Conservation (phyloP, 148 eudicot species). For the Camellia lanceoleosa region DNA sequence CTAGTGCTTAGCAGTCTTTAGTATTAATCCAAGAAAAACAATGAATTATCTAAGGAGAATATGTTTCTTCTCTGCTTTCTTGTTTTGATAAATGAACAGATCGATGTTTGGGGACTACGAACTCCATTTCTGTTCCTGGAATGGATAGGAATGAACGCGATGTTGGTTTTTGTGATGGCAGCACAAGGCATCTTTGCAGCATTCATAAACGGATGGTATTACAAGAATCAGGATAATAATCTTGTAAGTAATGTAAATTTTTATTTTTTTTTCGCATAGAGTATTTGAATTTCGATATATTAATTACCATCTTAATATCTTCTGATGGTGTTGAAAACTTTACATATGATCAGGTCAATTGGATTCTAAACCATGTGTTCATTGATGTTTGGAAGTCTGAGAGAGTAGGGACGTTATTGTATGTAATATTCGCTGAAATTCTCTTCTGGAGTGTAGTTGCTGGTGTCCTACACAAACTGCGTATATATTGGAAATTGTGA, state of each 20-base stretch:
- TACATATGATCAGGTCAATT: constrained; percentile 35
- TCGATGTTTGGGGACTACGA: constrained; percentile 49
- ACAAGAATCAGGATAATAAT: constrained; percentile 27
- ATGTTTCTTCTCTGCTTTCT: background rate
- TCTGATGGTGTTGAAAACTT: background rate
- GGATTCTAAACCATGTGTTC: constrained; percentile 48
- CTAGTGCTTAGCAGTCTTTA: background rate
- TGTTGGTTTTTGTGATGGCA: constrained; percentile 53
- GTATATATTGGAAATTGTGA: constrained; percentile 53
- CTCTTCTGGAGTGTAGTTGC: constrained; percentile 47
- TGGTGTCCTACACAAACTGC: constrained; percentile 43
- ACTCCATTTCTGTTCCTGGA: constrained; percentile 46
- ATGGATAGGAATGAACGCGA: constrained; percentile 61
- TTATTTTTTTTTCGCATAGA: background rate
- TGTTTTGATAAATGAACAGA: constrained; percentile 25
- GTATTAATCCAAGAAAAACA: background rate
- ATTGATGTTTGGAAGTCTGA: constrained; percentile 44
- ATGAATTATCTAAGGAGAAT: background rate
- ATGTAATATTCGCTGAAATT: constrained; percentile 51
- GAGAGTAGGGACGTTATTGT: constrained; percentile 41
- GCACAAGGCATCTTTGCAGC: constrained; percentile 50
- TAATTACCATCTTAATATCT: background rate
- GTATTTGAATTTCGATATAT: no score
- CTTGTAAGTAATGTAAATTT: constrained; percentile 31
- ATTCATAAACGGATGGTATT: constrained; percentile 55